phyloP scores from a whole-genome alignment of 495 filamentous ascomycete genomes.

The Hamigera avellanea region DNA sequence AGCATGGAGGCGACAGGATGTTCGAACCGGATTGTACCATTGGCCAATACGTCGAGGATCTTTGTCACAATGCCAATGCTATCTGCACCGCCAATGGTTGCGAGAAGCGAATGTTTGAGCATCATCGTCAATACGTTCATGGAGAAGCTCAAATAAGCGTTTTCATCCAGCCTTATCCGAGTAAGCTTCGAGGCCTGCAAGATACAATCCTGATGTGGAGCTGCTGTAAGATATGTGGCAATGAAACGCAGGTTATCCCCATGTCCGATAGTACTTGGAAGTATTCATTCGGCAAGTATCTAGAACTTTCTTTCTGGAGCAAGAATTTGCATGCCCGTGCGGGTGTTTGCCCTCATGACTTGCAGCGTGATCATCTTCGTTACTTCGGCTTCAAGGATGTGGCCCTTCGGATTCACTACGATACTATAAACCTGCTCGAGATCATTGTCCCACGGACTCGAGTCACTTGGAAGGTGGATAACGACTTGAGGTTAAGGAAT shows the following conservation, averaged over 20 bases:
- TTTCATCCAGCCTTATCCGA: conserved; percentile 65
- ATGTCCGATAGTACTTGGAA: conserved; percentile 98
- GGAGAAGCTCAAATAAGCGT: conserved; percentile 88
- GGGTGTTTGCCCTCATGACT: conserved; percentile 82
- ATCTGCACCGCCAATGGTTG: conserved; percentile 77
- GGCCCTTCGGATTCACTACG: conserved; percentile 81
- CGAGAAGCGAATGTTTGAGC: conserved; percentile 79
- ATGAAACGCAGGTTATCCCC: conserved; percentile 77
- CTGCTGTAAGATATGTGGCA: conserved; percentile 79
- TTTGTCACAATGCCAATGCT: conserved; percentile 63
- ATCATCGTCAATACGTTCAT: conserved; percentile 95
- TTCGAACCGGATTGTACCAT: conserved; percentile 85
- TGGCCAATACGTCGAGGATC: conserved; percentile 89
- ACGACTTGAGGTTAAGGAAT: conserved; percentile 83
- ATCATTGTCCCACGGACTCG: conserved; percentile 83
- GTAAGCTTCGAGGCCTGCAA: conserved; percentile 56
- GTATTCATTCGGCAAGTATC: conserved; percentile 96
- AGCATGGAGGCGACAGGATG: conserved; percentile 51
- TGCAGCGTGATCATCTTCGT: conserved; percentile 81
- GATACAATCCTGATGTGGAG: conserved; percentile 96
- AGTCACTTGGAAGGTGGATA: conserved; percentile 94
- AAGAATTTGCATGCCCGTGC: conserved; percentile 66
- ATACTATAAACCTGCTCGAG: conserved; percentile 84
- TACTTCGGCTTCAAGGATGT: conserved; percentile 86
- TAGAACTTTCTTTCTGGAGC: conserved; percentile 95